Evolutionary conservation across 2,329 filamentous ascomycete genomes (phyloP).

Genomic region (Aspergillus fischeri): DNA sequence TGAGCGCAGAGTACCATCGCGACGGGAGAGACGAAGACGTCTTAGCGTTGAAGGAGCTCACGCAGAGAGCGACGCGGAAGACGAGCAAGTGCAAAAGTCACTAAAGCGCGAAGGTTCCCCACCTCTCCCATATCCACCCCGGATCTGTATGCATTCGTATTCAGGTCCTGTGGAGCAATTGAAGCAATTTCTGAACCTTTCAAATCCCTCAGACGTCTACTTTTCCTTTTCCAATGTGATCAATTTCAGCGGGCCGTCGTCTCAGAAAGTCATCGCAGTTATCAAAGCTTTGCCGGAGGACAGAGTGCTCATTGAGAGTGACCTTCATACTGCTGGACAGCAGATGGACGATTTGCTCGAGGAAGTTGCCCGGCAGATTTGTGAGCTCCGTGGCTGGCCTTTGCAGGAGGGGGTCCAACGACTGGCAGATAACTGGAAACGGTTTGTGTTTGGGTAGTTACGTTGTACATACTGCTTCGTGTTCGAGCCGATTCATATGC

Average conservation of each 20-base stretch:
- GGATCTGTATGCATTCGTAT: slow-evolving; percentile 92
- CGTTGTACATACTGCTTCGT: background rate
- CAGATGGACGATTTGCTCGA: slow-evolving; percentile 76
- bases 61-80: slow-evolving; percentile 26
- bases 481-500: background rate
- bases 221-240: slow-evolving; percentile 85
- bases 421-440: slow-evolving; percentile 70
- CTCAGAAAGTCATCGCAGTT: slow-evolving; percentile 59
- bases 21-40: slow-evolving; percentile 41
- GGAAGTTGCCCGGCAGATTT: slow-evolving; percentile 71
- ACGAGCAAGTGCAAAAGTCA: slow-evolving; percentile 12
- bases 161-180: slow-evolving; percentile 72
- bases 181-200: slow-evolving; percentile 69
- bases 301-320: slow-evolving; percentile 80
- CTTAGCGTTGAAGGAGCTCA: slow-evolving; percentile 29
- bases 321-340: slow-evolving; percentile 76
- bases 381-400: slow-evolving; percentile 71
- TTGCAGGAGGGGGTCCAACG: slow-evolving; percentile 65
- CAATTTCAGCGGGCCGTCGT: slow-evolving; percentile 61
- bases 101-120: background rate
- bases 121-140: slow-evolving; percentile 69
- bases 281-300: slow-evolving; percentile 72
- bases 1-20: slow-evolving; percentile 49
- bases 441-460: slow-evolving; percentile 64
- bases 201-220: slow-evolving; percentile 72